Base-by-base conservation (phyloP, 2,329 filamentous ascomycete genomes). In the Microsporum ferrugineum region DNA sequence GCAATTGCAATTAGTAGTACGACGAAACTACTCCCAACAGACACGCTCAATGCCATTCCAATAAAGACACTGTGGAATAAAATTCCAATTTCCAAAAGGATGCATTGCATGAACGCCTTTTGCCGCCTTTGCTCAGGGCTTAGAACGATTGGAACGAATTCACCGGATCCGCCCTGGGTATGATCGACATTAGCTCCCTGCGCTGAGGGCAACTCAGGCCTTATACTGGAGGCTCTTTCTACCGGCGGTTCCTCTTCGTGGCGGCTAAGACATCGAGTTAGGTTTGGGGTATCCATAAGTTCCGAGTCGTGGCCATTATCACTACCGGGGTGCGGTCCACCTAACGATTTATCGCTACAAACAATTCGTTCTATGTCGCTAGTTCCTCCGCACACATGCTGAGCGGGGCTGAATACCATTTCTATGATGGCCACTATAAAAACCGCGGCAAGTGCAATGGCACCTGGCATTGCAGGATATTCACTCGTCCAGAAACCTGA, bases 61-160 rank as follows among this genome's bases (percentile, higher is more conserved):
- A 73, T 73, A 53, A 73, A 73, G 62, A 91, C 81, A 63, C 84
- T 88, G 74, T 91, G 88, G 71, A 91, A 91, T 8, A 91, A 78
- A 65, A 91, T 91, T 63, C 88, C 88, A 61, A 87, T 85, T 72
- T 91, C 88, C 3, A 91, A 80, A 2, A 91, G 79, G 3, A 88
- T 82, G 65, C 88, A 89, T 72, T 91, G 88, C 67, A 89, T 78
- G 2, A 87, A 81, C 71, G 85, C 82, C 67, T 84, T 87, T 68
- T 82, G 81, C 71, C 82, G 79, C 14, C 73, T 78, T 65, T 78
- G 71, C 27, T 71, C 68, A 0, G 68, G 64, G 1, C 62, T 70
- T 14, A 72, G 34, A n/a, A 62, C 34, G 31, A 61, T 60, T 5
- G 60, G 51, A 8, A n/a, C 5, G 6, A 55, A 29, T 17, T 33